Conservation (phyloP, 305 asterid species). For the Fraxinus greggii region DNA sequence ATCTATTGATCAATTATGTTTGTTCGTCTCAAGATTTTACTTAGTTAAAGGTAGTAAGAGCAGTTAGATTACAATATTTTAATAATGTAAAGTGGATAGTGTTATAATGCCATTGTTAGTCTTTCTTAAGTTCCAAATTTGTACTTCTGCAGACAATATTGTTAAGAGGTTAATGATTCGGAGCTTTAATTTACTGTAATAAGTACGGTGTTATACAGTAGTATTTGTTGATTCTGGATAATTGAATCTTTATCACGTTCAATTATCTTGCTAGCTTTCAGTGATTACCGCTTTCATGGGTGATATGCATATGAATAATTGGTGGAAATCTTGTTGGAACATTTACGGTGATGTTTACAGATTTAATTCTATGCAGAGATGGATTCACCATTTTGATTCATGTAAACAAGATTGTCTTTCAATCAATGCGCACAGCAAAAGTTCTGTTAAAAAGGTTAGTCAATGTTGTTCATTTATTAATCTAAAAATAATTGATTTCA, state of each 20-base stretch:
- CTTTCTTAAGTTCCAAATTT: background rate
- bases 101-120: background rate
- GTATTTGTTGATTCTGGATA: background rate
- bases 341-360: slow-evolving; percentile 1
- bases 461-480: slow-evolving; percentile 3
- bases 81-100: background rate
- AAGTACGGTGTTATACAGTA: background rate
- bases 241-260: background rate
- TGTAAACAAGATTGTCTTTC: slow-evolving; percentile 72
- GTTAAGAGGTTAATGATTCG: background rate
- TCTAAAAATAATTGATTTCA: background rate
- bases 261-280: background rate
- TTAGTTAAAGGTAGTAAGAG: background rate
- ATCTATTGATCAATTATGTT: background rate
- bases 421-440: slow-evolving; percentile 84
- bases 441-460: slow-evolving; percentile 82
- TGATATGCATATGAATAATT: background rate
- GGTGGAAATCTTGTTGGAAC: slow-evolving; percentile 1
- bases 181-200: background rate
- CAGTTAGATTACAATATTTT: background rate
- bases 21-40: background rate
- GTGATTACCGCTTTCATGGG: background rate
- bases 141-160: background rate
- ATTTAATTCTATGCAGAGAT: slow-evolving; percentile 52
- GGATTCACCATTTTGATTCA: slow-evolving; percentile 67